Evolutionary conservation across 1,284 basidiomycete species (phyloP), one percentile per base, ranked within the genome.

Genomic region (Stereum hirsutum): DNA sequence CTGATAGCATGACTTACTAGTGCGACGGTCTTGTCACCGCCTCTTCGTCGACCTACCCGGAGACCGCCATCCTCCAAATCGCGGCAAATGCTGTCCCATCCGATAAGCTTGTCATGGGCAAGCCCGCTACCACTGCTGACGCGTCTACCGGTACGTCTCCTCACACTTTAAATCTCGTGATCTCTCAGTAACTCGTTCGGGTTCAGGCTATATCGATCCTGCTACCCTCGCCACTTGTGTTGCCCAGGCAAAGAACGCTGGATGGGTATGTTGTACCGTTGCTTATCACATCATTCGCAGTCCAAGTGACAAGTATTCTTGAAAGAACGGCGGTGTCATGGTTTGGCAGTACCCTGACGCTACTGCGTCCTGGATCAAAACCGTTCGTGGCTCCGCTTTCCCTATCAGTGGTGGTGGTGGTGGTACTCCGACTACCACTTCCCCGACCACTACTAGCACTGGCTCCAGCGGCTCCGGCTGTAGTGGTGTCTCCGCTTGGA

Each of bases 31-130:
- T 82, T 38, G 66, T 82, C 40, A 75, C 65, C 41, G 58, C 64
- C 11, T 75, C 76, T 2, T 70, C 70, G 20, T 62, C 57, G 50
- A 61, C 62, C 15, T 81, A 69, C 67, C 78, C 78, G 6, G 38
- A 66, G 44, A 63, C 65, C 0, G 56, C 65, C 0, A 42, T 83
- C n/a, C 82, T 83, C 64, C 68, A 84, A 57, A 83, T 84, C 50
- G 66, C 71, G 8, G 66, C 67, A 3, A 70, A 62, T 37, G 77
- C 76, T 27, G 68, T 82, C 5, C 54, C 66, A 2, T 54, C 75
- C 30, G 56, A 65, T 54, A 71, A 72, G 58, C 53, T 72, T 31
- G 70, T 76, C 43, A 76, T 84, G 44, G 81, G 81, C 4, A 84
- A 84, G 60, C 81, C 80, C 0, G 79, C 65, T 0, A 65, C 57